Evolutionary conservation across 768 basidiomycete genomes (phyloP).

Genomic region (Rhodocollybia butyracea): DNA sequence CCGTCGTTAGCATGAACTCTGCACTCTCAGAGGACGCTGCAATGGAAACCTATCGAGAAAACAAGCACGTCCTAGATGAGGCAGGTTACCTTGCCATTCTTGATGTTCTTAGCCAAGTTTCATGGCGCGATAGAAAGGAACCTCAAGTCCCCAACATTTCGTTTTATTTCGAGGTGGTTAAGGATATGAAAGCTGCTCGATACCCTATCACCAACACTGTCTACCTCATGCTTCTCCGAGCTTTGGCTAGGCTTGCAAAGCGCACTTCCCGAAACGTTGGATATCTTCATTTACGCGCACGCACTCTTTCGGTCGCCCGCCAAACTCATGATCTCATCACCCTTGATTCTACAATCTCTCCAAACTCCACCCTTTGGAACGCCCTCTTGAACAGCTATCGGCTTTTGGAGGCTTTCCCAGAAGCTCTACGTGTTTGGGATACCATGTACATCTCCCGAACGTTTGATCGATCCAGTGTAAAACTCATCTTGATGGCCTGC

Average conservation of each 20-base stretch:
- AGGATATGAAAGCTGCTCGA: slow-evolving; percentile 74
- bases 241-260: slow-evolving; percentile 43
- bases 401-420: slow-evolving; percentile 65
- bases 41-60: slow-evolving; percentile 53
- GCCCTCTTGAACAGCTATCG: slow-evolving; percentile 89
- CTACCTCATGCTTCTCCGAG: slow-evolving; percentile 66
- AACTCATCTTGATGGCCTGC: slow-evolving; percentile 85
- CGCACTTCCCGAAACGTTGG: slow-evolving; percentile 12
- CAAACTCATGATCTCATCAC: slow-evolving; percentile 73
- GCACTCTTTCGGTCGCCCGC: slow-evolving; percentile 31
- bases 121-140: slow-evolving; percentile 36
- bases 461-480: slow-evolving; percentile 64
- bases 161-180: slow-evolving; percentile 73
- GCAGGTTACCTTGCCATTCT: slow-evolving; percentile 64
- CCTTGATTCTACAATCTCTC: slow-evolving; percentile 74
- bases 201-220: slow-evolving; percentile 52
- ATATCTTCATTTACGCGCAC: background rate
- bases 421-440: slow-evolving; percentile 81
- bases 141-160: slow-evolving; percentile 39
- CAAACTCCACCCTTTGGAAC: slow-evolving; percentile 72
- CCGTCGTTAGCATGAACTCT: slow-evolving; percentile 67
- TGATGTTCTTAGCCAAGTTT: slow-evolving; percentile 56
- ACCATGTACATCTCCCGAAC: slow-evolving; percentile 55
- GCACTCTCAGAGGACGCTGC: slow-evolving; percentile 50
- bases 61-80: slow-evolving; percentile 44